Base-by-base conservation (phyloP, 23 red algal species). In the Gracilariopsis chorda region DNA sequence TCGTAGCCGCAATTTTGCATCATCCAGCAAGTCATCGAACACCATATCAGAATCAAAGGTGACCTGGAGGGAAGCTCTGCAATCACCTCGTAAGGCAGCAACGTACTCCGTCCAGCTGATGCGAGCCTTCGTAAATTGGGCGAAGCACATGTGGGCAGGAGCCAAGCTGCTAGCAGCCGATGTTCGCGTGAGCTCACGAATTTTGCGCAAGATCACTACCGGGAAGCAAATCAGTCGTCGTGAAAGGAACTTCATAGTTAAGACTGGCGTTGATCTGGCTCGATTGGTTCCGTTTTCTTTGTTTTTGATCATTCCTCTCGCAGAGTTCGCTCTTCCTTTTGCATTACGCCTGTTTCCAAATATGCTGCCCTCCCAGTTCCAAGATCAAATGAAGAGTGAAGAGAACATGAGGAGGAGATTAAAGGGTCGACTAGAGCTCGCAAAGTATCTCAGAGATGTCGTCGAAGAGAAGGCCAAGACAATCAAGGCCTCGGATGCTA, bases 351-450 rank as follows among this genome's bases (percentile, higher is more conserved):
- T 98, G 13, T 98, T 98, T 77, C 96, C 96, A 20, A 98, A 98
- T 61, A 98, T 98, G 96, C 88, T 98, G 25, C 96, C 96, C 23
- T 95, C 93, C 24, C 96, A 98, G 48, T 98, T 98, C 61, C 96
- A 98, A 93, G 96, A 98, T 72, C 88, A 86, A 37, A 94, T 95
- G 92, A 98, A 98, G 55, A 88, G 45, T 41, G 96, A 98, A 61
- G 93, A 98, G 82, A 92, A 98, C 52, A 21, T 95, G 55, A 98
- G 95, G 62, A 71, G 88, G 33, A 94, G 92, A 51, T 72, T 98
- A 16, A 98, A 98, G 75, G 92, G 64, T 61, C 65, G 85, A 24
- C 40, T 98, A 32, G 96, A 98, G 72, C 72, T 98, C n/a, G 96
- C 96, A 24, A 93, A 95, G 61, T 98, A 98, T 62, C 82, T 98